These are phyloP conservation scores for Coniochaeta prunicola DNA, from an alignment of 2,329 filamentous ascomycete genomes.

Conservation along the genomic window DNA sequence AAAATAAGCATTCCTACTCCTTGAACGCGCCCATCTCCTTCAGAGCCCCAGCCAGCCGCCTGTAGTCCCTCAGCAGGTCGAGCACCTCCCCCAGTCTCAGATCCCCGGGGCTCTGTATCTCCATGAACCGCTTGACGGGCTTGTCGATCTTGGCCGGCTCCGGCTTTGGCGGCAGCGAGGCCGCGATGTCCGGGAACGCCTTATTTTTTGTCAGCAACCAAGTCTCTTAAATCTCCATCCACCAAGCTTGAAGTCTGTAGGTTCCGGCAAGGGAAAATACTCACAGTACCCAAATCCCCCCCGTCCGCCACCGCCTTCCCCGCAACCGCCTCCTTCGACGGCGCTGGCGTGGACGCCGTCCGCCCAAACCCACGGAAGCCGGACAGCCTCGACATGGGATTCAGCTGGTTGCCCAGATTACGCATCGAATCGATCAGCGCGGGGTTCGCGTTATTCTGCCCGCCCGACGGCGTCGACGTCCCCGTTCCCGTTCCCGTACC, in stretches of 20 bases:
- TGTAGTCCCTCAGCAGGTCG: conserved; percentile 66
- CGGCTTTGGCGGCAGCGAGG: conserved; percentile 43
- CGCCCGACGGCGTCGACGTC: conserved; percentile 13
- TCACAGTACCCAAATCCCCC: conserved; percentile 50
- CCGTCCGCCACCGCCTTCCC: conserved; percentile 35
- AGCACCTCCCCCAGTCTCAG: conserved; percentile 67
- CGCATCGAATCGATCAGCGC: conserved; percentile 74
- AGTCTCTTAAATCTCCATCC: too few relatives aligned
- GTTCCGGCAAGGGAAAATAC: too few relatives aligned
- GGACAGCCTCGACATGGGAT: conserved; percentile 73
- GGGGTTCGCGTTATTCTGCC: conserved; percentile 40
- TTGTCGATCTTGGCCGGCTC: conserved; percentile 50
- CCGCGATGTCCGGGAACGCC: conserved; percentile 55
- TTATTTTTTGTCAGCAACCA: conserved; percentile 18
- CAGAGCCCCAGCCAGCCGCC: conserved; percentile 59
- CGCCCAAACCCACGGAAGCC: conserved; percentile 71
- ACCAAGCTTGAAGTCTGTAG: not conserved
- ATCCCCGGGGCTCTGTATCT: conserved; percentile 62
- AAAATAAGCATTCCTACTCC: conserved; percentile 19
- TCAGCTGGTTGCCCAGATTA: conserved; percentile 71
- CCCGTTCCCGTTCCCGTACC: conserved; percentile 16
- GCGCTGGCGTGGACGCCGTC: conserved; percentile 31
- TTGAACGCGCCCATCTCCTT: conserved; percentile 56
- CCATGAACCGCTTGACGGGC: conserved; percentile 67
- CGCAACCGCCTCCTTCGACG: conserved; percentile 16